Percentiles rank a stretch among this genome's conserved stretches.
Evolutionary conservation across 2,329 filamentous ascomycete species (phyloP).

Genomic region (Lojkania enalia): DNA sequence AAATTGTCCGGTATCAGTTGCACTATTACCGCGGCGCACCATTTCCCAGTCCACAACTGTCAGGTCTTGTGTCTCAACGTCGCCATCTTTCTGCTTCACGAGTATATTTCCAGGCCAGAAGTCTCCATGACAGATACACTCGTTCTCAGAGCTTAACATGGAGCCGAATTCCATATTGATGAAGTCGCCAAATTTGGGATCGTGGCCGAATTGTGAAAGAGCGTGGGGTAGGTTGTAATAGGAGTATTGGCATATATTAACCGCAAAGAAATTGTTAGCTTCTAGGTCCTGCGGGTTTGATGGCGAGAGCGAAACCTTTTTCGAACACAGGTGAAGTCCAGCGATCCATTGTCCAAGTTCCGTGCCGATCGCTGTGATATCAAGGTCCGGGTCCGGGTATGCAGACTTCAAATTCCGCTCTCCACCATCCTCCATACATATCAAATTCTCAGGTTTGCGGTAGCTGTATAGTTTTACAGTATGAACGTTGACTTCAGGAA

Average conservation of each 20-base stretch:
- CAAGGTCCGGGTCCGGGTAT: slow-evolving; percentile 25
- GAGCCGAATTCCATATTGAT: slow-evolving; percentile 36
- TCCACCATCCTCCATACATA: slow-evolving; percentile 39
- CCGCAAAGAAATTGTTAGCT: slow-evolving; percentile 33
- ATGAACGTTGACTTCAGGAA: slow-evolving; percentile 16
- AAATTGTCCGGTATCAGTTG: slow-evolving; percentile 46
- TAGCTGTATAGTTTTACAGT: slow-evolving; percentile 28
- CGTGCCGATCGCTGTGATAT: slow-evolving; percentile 26
- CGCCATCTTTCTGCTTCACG: slow-evolving; percentile 15
- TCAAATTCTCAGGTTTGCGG: slow-evolving; percentile 28
- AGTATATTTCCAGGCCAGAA: slow-evolving; percentile 47
- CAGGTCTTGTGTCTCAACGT: slow-evolving; percentile 11
- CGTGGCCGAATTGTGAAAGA: slow-evolving; percentile 25
- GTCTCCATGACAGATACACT: slow-evolving; percentile 44
- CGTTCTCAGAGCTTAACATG: slow-evolving; percentile 31
- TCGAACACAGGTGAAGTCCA: slow-evolving; percentile 25
- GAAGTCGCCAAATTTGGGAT: slow-evolving; percentile 25
- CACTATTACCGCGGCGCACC: slow-evolving; percentile 35
- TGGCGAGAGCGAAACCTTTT: slow-evolving; percentile 16
- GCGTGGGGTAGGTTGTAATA: slow-evolving; percentile 33
- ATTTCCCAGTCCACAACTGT: slow-evolving; percentile 46
- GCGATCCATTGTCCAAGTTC: slow-evolving; percentile 40
- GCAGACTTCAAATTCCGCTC: slow-evolving; percentile 35
- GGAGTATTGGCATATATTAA: slow-evolving; percentile 31
- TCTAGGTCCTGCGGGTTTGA: slow-evolving; percentile 2